These are phyloP conservation scores for Euclidium syriacum DNA, from an alignment of 345 rosid species.

Conservation along the genomic window DNA sequence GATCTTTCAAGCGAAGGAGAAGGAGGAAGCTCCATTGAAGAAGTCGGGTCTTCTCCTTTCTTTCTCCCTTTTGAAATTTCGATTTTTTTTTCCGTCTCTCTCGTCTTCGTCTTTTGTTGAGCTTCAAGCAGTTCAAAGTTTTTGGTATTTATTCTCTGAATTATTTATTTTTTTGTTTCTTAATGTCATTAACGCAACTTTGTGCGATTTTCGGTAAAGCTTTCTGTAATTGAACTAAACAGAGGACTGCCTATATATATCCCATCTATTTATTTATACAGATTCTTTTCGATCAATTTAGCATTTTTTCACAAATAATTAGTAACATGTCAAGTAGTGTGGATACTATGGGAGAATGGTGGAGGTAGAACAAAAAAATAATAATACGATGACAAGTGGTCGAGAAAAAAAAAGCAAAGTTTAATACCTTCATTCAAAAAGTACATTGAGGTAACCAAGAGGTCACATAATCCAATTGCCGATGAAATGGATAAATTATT, in stretches of 20 bases:
- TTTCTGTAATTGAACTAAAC: background rate
- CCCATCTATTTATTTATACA: background rate
- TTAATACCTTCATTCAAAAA: no score
- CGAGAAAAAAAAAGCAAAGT: no score
- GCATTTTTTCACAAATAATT: no score
- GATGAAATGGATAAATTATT: no score
- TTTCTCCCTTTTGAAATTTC: background rate
- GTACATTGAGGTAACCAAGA: no score
- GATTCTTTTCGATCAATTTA: background rate
- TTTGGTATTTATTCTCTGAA: slow-evolving; percentile 18
- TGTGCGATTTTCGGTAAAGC: background rate
- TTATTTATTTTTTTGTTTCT: background rate
- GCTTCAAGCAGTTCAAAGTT: slow-evolving; percentile 23
- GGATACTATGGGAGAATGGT: no score
- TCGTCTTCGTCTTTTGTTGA: background rate
- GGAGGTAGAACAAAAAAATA: no score
- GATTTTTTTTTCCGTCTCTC: background rate
- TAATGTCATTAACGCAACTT: background rate
- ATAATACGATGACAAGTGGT: no score
- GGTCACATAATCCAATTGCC: no score
- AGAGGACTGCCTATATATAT: background rate
- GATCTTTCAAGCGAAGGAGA: slow-evolving; percentile 11
- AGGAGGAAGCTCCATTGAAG: slow-evolving; percentile 22
- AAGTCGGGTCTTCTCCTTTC: background rate
- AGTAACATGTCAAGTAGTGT: no score